phyloP scores from a whole-genome alignment of 2,329 filamentous ascomycete species.

The Aspergillus carbonarius region DNA sequence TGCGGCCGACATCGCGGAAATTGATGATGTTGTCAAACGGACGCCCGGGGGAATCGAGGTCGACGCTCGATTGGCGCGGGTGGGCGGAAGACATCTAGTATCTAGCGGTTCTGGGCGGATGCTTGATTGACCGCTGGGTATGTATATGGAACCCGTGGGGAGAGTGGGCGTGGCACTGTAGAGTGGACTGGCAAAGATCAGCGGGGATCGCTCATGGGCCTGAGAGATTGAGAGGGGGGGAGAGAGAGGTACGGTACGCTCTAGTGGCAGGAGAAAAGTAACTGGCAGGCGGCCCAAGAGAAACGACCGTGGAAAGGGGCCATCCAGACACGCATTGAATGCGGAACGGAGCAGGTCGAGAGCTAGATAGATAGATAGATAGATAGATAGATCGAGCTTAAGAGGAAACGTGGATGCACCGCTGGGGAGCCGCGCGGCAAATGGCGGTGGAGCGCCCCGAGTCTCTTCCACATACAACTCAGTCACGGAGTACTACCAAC shows the following conservation, averaged over 20 bases:
- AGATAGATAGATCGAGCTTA: background rate
- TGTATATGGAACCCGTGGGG: too few relatives aligned
- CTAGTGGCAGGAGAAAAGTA: background rate
- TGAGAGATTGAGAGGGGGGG: too few relatives aligned
- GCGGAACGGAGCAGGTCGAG: too few relatives aligned
- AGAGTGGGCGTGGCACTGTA: too few relatives aligned
- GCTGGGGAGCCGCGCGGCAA: slow-evolving; percentile 13
- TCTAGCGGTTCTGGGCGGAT: background rate
- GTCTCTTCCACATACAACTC: too few relatives aligned
- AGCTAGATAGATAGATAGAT: too few relatives aligned
- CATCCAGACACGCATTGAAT: too few relatives aligned
- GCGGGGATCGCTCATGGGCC: too few relatives aligned
- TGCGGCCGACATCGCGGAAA: slow-evolving; percentile 72
- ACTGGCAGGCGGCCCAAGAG: background rate
- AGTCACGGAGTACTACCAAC: too few relatives aligned
- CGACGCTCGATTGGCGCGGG: slow-evolving; percentile 30
- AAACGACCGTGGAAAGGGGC: background rate
- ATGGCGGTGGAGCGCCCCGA: slow-evolving; percentile 13
- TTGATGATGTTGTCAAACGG: slow-evolving; percentile 64
- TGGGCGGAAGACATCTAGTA: background rate
- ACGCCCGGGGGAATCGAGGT: slow-evolving; percentile 35
- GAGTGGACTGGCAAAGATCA: too few relatives aligned
- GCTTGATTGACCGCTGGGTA: background rate
- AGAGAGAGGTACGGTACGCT: too few relatives aligned
- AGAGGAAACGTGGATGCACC: slow-evolving; percentile 4